Evolutionary conservation across 2,329 filamentous ascomycete genomes (phyloP).

Genomic region (Venturia effusa): DNA sequence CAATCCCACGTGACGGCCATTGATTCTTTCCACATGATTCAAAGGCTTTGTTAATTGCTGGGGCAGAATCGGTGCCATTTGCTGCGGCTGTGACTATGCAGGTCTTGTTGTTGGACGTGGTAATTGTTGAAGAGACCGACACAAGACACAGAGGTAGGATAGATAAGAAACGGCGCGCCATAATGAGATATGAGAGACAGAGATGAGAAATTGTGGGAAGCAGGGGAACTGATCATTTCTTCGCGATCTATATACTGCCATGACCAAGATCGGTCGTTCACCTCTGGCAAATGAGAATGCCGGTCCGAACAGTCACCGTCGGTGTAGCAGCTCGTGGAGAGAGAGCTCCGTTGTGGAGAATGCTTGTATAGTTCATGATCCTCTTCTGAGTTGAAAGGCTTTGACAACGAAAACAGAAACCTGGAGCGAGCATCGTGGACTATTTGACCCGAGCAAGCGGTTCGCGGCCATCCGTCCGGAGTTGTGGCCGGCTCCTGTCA

Average conservation of each 20-base stretch:
- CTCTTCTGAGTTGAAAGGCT: neutral
- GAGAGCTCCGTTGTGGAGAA: neutral
- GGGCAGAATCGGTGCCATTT: constrained; percentile 33
- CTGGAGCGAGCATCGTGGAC: too few species aligned
- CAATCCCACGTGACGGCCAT: constrained; percentile 25
- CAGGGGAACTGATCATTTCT: neutral
- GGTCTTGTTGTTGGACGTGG: neutral
- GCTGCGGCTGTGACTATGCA: neutral
- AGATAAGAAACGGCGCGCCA: neutral
- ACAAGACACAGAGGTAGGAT: neutral
- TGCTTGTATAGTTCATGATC: neutral
- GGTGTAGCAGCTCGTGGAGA: neutral
- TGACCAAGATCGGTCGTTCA: too few species aligned
- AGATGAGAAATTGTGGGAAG: neutral
- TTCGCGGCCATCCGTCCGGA: too few species aligned
- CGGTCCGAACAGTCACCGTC: neutral
- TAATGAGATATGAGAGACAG: neutral
- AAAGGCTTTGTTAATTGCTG: constrained; percentile 42
- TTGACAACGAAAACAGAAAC: neutral
- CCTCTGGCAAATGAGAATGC: neutral
- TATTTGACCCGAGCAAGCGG: too few species aligned
- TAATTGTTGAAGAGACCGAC: neutral
- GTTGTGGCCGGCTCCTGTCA: too few species aligned
- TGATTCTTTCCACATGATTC: constrained; percentile 34
- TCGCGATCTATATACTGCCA: neutral